Conservation (phyloP, 2,329 filamentous ascomycete species). For the Claviceps africana region DNA sequence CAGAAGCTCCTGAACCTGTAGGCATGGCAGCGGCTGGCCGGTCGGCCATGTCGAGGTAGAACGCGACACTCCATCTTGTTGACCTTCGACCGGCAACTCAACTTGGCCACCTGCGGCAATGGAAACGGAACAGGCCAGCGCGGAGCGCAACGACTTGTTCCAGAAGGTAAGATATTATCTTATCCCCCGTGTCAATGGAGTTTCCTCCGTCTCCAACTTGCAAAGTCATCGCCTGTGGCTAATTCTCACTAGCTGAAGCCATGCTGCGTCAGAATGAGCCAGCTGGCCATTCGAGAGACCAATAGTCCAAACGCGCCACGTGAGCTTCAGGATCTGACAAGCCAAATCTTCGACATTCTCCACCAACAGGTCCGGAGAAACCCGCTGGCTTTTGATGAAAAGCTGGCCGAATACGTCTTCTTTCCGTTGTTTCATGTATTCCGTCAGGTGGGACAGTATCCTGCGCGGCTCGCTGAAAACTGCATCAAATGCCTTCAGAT, state of each 20-base stretch:
- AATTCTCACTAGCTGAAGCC: conserved; percentile 41
- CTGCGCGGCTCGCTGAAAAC: conserved; percentile 59
- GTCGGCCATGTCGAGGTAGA: conserved; percentile 3
- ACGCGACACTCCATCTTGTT: neutral
- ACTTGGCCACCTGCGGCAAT: conserved; percentile 4
- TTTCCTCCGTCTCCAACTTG: neutral
- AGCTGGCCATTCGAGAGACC: conserved; percentile 36
- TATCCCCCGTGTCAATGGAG: neutral
- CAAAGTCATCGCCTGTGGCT: neutral
- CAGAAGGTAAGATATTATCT: conserved; percentile 21
- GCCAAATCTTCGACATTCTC: conserved; percentile 32
- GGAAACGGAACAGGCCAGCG: conserved; percentile 5
- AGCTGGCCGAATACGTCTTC: conserved; percentile 86
- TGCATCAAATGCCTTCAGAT: conserved; percentile 61
- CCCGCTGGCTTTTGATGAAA: conserved; percentile 51
- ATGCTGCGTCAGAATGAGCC: conserved; percentile 45
- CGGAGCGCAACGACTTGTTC: conserved; percentile 22
- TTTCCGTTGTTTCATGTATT: conserved; percentile 84
- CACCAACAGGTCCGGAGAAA: conserved; percentile 29
- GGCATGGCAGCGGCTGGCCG: neutral
- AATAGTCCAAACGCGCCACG: conserved; percentile 27
- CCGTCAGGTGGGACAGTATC: conserved; percentile 56
- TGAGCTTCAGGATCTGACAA: conserved; percentile 31
- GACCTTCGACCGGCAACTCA: neutral
- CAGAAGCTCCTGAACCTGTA: neutral